These are phyloP conservation scores for Abortiporus biennis DNA, from an alignment of 1,284 basidiomycete species.

Conservation along the genomic window DNA sequence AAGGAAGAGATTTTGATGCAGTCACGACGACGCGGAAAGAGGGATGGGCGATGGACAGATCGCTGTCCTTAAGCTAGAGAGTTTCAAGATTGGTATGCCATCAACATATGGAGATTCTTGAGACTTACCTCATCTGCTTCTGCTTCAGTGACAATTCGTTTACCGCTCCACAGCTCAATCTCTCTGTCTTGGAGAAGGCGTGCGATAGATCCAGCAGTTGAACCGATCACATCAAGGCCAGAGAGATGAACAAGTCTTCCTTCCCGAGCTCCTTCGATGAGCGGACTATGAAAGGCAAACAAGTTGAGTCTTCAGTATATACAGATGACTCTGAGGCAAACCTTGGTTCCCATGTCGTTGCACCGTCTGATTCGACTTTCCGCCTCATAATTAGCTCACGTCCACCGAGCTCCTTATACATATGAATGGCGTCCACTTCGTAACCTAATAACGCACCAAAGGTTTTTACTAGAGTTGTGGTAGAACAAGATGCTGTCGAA, in stretches of 20 bases:
- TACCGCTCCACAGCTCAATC: constrained; percentile 55
- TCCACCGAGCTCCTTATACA: constrained; percentile 67
- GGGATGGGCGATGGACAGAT: constrained; percentile 44
- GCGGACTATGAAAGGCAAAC: constrained; percentile 31
- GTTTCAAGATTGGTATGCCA: no score
- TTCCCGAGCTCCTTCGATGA: constrained; percentile 51
- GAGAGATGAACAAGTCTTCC: constrained; percentile 55
- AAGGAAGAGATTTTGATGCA: constrained; percentile 52
- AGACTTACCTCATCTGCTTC: constrained; percentile 39
- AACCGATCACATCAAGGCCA: constrained; percentile 54
- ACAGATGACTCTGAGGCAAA: no score
- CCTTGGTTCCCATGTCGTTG: constrained; percentile 62
- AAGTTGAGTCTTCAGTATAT: not conserved
- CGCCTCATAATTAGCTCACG: constrained; percentile 58
- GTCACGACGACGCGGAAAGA: constrained; percentile 58
- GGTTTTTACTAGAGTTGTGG: constrained; percentile 25
- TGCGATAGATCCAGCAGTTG: constrained; percentile 56
- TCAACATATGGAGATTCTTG: no score
- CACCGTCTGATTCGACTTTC: constrained; percentile 39
- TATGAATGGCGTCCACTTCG: constrained; percentile 48
- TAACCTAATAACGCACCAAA: constrained; percentile 53
- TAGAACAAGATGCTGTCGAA: constrained; percentile 30
- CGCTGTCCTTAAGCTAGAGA: constrained; percentile 29
- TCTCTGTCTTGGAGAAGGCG: constrained; percentile 56
- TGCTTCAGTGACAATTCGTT: constrained; percentile 46